These are phyloP conservation scores for Stagonosporopsis vannaccii DNA, from an alignment of 2,329 filamentous ascomycete species.

Conservation along the genomic window DNA sequence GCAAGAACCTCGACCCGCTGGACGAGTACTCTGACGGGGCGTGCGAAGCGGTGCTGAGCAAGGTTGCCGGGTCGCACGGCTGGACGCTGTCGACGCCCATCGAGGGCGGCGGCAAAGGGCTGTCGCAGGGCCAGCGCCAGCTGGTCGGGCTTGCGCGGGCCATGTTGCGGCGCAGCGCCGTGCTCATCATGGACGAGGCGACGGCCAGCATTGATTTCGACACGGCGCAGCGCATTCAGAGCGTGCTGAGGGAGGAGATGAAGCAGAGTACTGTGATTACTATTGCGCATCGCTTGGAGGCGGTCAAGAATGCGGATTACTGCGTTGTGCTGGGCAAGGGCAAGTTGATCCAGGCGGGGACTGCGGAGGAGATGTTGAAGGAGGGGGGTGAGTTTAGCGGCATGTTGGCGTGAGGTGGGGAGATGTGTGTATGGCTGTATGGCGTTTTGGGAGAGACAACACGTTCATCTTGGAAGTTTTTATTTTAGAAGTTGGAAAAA, in stretches of 20 bases:
- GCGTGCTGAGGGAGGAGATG: constrained; percentile 64
- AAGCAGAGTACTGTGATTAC: constrained; percentile 67
- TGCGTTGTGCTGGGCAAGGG: constrained; percentile 63
- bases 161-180: constrained; percentile 65
- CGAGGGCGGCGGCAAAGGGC: constrained; percentile 67
- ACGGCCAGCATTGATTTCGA: constrained; percentile 70
- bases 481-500: too few species aligned
- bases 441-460: too few species aligned
- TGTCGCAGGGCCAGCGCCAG: constrained; percentile 71
- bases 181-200: constrained; percentile 72
- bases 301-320: constrained; percentile 65
- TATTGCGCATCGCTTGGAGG: constrained; percentile 70
- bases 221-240: constrained; percentile 64
- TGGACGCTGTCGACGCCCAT: constrained; percentile 65
- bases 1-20: constrained; percentile 69
- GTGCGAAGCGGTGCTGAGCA: constrained; percentile 61
- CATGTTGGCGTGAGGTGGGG: constrained; percentile 38
- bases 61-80: constrained; percentile 62
- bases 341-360: constrained; percentile 51
- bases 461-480: too few species aligned
- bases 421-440: background rate
- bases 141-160: constrained; percentile 70
- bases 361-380: constrained; percentile 44
- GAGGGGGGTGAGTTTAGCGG: constrained; percentile 44
- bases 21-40: constrained; percentile 63